These are phyloP conservation scores for Phytophthora litchii DNA, from an alignment of 352 stramenopile genomes.

Conservation along the genomic window DNA sequence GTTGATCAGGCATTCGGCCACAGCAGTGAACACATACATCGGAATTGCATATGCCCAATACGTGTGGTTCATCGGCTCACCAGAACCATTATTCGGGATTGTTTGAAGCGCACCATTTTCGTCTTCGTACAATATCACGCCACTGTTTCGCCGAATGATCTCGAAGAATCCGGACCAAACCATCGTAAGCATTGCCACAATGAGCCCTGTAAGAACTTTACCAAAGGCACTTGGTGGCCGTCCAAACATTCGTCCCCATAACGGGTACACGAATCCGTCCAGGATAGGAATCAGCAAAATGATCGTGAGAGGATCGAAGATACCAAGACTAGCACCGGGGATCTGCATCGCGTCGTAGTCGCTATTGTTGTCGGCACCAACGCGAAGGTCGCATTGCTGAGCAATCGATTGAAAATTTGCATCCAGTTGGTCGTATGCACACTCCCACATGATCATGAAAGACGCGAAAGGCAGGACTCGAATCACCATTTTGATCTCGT, in stretches of 20 bases:
- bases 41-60: slow-evolving; percentile 82
- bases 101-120: slow-evolving; percentile 24
- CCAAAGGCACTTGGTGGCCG: slow-evolving; percentile 75
- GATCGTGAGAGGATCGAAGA: slow-evolving; percentile 89
- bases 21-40: slow-evolving; percentile 82
- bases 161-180: slow-evolving; percentile 88
- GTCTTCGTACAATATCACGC: slow-evolving; percentile 44
- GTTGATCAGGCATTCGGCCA: slow-evolving; percentile 91
- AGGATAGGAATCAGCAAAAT: slow-evolving; percentile 80
- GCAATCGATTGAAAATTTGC: slow-evolving; percentile 90
- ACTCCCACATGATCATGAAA: slow-evolving; percentile 92
- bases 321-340: slow-evolving; percentile 76
- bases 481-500: slow-evolving; percentile 88
- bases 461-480: slow-evolving; percentile 84
- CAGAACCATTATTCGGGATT: slow-evolving; percentile 62
- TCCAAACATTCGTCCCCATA: slow-evolving; percentile 59
- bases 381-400: slow-evolving; percentile 81
- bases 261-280: slow-evolving; percentile 75
- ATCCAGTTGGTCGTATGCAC: slow-evolving; percentile 85
- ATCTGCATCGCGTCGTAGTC: slow-evolving; percentile 57
- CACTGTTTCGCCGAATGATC: slow-evolving; percentile 63
- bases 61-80: slow-evolving; percentile 82
- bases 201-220: slow-evolving; percentile 78
- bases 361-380: slow-evolving; percentile 38
- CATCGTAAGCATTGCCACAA: slow-evolving; percentile 83